phyloP scores from a whole-genome alignment of 2,329 filamentous ascomycete species.

The Fusarium siculi region DNA sequence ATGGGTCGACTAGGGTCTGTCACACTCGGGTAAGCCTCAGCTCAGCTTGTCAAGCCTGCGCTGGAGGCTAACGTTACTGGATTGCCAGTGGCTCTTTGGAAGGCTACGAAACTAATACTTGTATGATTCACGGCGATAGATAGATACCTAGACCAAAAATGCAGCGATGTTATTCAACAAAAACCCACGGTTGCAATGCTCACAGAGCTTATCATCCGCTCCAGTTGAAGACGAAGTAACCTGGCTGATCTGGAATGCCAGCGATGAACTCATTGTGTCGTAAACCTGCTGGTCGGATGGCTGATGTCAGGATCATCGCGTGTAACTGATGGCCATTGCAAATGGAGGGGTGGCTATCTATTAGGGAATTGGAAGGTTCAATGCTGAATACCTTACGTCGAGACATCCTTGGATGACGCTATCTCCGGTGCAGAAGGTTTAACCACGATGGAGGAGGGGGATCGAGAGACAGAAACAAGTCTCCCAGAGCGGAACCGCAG shows the following conservation, averaged over 20 bases:
- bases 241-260: conserved; percentile 21
- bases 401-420: conserved; percentile 32
- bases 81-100: conserved; percentile 2
- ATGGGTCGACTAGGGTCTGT: conserved; percentile 20
- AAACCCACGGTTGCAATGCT: background rate
- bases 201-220: conserved; percentile 10
- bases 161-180: conserved; percentile 15
- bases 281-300: conserved; percentile 6
- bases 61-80: conserved; percentile 3
- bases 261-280: conserved; percentile 3
- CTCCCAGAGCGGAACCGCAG: conserved; percentile 35
- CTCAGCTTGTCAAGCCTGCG: conserved; percentile 11
- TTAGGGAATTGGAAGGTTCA: conserved; percentile 5
- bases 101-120: conserved; percentile 26
- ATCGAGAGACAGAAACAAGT: conserved; percentile 6
- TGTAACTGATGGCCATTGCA: conserved; percentile 13
- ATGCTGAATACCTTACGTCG: conserved; percentile 1
- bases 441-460: conserved; percentile 2
- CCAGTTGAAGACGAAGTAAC: background rate
- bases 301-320: conserved; percentile 30
- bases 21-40: conserved; percentile 1
- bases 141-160: conserved; percentile 17
- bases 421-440: conserved; percentile 18
- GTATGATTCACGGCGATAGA: conserved; percentile 29
- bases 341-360: conserved; percentile 2